A percentile compares a stretch with the other conserved stretches of the same genome.
Evolutionary conservation across 495 filamentous ascomycete species (phyloP).

Genomic region (Aspergillus hancockii): DNA sequence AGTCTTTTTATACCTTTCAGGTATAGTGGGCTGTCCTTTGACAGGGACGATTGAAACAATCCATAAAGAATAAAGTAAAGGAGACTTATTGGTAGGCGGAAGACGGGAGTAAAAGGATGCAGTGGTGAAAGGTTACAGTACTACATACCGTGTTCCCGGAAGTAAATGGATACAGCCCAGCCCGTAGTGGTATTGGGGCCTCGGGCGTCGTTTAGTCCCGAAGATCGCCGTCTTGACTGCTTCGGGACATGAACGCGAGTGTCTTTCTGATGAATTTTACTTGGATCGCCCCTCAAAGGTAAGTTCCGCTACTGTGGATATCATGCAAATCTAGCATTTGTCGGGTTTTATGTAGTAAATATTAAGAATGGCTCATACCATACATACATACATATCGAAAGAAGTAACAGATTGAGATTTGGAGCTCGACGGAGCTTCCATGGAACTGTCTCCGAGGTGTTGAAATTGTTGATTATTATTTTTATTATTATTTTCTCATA

Average conservation of each 20-base stretch:
- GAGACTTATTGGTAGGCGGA: not conserved
- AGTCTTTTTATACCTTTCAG: not conserved
- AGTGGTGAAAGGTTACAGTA: no score
- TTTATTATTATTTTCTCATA: no score
- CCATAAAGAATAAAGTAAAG: no score
- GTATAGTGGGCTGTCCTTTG: no score
- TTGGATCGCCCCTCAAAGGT: conserved; percentile 12
- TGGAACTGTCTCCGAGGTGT: conserved; percentile 7
- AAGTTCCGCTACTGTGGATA: conserved; percentile 3
- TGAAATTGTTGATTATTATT: not conserved
- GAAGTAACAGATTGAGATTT: not conserved
- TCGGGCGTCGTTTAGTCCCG: conserved; percentile 4
- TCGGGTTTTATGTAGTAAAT: not conserved
- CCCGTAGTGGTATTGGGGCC: conserved; percentile 1
- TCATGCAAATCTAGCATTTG: conserved; percentile 5
- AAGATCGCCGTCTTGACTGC: conserved; percentile 13
- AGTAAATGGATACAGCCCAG: not conserved
- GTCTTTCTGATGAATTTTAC: not conserved
- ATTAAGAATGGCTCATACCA: no score
- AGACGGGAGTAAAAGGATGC: not conserved
- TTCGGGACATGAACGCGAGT: conserved; percentile 1
- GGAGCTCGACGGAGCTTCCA: not conserved
- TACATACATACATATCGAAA: not conserved
- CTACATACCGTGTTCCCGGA: not conserved
- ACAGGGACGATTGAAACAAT: no score